These are phyloP conservation scores for Podaxis sp. DNA, from an alignment of 768 basidiomycete species.

Conservation along the genomic window DNA sequence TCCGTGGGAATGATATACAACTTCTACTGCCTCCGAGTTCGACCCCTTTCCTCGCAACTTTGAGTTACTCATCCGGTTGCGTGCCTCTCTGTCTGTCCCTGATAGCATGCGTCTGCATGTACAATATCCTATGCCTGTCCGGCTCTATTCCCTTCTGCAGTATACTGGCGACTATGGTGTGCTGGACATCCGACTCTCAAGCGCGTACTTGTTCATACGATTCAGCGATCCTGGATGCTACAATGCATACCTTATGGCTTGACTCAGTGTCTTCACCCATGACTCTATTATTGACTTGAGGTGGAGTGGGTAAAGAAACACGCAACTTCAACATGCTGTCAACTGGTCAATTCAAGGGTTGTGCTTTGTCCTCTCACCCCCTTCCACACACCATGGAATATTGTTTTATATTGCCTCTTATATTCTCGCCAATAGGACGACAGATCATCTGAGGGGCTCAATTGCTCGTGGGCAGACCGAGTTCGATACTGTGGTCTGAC, in stretches of 20 bases:
- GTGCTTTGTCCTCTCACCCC: background rate
- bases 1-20: background rate
- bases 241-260: background rate
- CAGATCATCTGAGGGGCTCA: background rate
- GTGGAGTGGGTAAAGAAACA: background rate
- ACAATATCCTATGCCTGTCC: too few relatives aligned
- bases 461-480: background rate
- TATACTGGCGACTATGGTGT: too few relatives aligned
- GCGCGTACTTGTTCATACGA: background rate
- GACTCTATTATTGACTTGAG: background rate
- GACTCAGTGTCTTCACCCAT: background rate
- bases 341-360: background rate
- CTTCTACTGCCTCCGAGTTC: background rate
- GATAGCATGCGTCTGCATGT: too few relatives aligned
- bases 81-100: background rate
- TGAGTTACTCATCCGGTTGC: background rate
- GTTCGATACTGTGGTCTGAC: background rate
- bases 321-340: background rate
- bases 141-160: too few relatives aligned
- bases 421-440: background rate
- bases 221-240: background rate
- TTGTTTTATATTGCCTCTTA: background rate
- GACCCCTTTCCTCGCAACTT: background rate
- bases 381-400: background rate
- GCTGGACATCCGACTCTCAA: too few relatives aligned